A percentile compares a stretch with the other conserved stretches of the same genome.
Evolutionary conservation across 1,284 basidiomycete species (phyloP).

Genomic region (Moesziomyces sp.): DNA sequence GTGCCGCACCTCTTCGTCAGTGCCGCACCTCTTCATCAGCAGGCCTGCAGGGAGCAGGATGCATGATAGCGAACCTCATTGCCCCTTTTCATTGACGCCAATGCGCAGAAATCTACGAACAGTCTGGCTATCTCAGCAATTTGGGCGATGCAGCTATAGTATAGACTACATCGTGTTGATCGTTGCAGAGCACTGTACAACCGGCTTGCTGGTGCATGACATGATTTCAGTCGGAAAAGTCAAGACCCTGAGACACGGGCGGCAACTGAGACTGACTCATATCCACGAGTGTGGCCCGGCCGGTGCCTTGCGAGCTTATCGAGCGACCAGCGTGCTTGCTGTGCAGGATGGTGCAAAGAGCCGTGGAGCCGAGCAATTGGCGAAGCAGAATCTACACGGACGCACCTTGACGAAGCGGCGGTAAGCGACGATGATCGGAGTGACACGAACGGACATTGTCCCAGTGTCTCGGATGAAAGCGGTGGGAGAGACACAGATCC

Average conservation of each 20-base stretch:
- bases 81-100: neutral
- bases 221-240: too few relatives aligned
- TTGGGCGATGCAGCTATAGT: too few relatives aligned
- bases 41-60: conserved; percentile 15
- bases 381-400: neutral
- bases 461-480: conserved; percentile 1
- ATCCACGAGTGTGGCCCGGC: neutral
- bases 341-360: too few relatives aligned
- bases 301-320: neutral
- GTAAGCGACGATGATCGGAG: neutral
- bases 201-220: too few relatives aligned
- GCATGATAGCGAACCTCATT: neutral
- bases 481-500: conserved; percentile 1
- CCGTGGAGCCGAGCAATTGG: neutral
- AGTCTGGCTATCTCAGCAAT: neutral
- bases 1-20: conserved; percentile 6
- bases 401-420: neutral
- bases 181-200: too few relatives aligned
- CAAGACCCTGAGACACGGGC: too few relatives aligned
- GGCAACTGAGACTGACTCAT: neutral
- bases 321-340: too few relatives aligned
- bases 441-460: neutral
- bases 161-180: too few relatives aligned
- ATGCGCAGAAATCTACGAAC: neutral
- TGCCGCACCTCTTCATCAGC: conserved; percentile 11